Evolutionary conservation across 1,284 basidiomycete genomes (phyloP).

Genomic region (Cryptococcus wingfieldii): DNA sequence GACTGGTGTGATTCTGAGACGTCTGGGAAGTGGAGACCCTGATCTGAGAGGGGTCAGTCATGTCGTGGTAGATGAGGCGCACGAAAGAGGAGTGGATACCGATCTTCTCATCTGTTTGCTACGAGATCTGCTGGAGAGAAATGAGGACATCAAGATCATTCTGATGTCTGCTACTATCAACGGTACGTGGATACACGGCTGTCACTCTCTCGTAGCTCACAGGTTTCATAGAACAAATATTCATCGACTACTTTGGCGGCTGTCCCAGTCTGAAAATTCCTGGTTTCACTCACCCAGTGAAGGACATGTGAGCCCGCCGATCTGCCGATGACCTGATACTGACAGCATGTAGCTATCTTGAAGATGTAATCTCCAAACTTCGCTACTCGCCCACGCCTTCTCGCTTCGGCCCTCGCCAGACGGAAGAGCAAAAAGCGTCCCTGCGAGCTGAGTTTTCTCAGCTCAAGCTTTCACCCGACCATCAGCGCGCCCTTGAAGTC

Average conservation of each 20-base stretch:
- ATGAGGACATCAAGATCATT: slow-evolving; percentile 63
- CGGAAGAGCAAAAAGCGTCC: slow-evolving; percentile 54
- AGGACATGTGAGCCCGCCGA: slow-evolving; percentile 58
- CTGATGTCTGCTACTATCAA: slow-evolving; percentile 72
- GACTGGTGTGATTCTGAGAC: slow-evolving; percentile 81
- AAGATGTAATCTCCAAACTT: slow-evolving; percentile 66
- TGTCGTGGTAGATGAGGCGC: slow-evolving; percentile 88
- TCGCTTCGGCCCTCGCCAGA: slow-evolving; percentile 51
- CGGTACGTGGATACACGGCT: slow-evolving; percentile 34
- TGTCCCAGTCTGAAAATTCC: slow-evolving; percentile 81
- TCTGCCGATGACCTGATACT: neutral
- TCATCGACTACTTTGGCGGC: slow-evolving; percentile 70
- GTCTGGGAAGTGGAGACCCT: slow-evolving; percentile 67
- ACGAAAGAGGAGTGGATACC: slow-evolving; percentile 84
- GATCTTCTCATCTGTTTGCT: slow-evolving; percentile 84
- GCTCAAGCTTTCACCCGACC: slow-evolving; percentile 57
- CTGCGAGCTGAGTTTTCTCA: slow-evolving; percentile 55
- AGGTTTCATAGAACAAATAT: slow-evolving; percentile 57
- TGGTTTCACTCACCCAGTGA: slow-evolving; percentile 74
- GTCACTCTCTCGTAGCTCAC: slow-evolving; percentile 7
- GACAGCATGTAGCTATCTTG: slow-evolving; percentile 62
- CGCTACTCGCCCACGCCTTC: slow-evolving; percentile 47
- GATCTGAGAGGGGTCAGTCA: slow-evolving; percentile 70
- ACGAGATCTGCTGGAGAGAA: slow-evolving; percentile 67
- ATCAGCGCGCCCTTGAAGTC: slow-evolving; percentile 58